Percentiles rank a stretch among this genome's conserved stretches.
These are phyloP conservation scores for Populus euphratica DNA, from an alignment of 345 rosid species.

Conservation along the genomic window DNA sequence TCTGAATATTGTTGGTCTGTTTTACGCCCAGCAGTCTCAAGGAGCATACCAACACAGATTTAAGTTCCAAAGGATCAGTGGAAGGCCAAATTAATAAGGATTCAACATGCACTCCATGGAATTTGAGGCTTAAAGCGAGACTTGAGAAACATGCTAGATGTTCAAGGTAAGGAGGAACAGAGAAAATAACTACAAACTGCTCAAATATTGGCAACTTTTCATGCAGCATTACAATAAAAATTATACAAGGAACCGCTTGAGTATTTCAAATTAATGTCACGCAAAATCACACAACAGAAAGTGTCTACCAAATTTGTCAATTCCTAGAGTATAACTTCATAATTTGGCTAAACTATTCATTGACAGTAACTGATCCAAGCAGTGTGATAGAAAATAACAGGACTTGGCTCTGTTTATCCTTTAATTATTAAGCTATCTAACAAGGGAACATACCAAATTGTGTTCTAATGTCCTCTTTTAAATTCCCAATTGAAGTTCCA, in stretches of 20 bases:
- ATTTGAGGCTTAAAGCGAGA: too few species aligned
- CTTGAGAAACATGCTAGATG: too few species aligned
- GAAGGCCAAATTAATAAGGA: too few species aligned
- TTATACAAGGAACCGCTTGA: too few species aligned
- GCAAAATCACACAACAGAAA: background rate
- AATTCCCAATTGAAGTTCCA: constrained; percentile 59
- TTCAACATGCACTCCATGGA: background rate
- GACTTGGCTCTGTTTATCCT: too few species aligned
- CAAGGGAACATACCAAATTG: constrained; percentile 43
- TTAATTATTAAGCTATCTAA: background rate
- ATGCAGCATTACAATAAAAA: too few species aligned
- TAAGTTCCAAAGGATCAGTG: too few species aligned
- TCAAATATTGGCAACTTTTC: too few species aligned
- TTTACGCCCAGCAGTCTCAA: background rate
- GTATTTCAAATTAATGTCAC: background rate
- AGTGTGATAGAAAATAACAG: background rate
- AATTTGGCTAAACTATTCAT: background rate
- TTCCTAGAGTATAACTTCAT: background rate
- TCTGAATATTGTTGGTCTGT: background rate
- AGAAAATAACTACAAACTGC: too few species aligned
- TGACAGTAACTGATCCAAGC: background rate
- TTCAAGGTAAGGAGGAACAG: too few species aligned
- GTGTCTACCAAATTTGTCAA: background rate
- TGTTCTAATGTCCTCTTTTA: constrained; percentile 53
- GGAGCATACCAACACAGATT: background rate